Percentiles rank a stretch among this genome's conserved stretches.
These are phyloP conservation scores for Trichoderma polysporum DNA, from an alignment of 2,329 filamentous ascomycete genomes.

Conservation along the genomic window DNA sequence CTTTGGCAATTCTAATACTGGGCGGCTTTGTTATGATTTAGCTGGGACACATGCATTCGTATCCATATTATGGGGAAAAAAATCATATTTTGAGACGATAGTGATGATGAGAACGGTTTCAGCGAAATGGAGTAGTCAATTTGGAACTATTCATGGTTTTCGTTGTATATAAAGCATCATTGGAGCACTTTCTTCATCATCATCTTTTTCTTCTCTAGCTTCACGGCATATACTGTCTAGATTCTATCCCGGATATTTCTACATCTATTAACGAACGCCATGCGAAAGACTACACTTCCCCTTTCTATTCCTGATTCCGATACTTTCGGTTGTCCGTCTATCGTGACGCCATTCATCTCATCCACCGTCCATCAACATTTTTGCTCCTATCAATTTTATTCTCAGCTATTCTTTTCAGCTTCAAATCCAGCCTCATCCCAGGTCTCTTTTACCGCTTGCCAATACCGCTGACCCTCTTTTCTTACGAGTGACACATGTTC, in stretches of 20 bases:
- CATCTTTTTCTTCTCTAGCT: background rate
- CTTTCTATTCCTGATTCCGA: background rate
- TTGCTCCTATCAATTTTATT: background rate
- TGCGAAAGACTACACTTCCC: background rate
- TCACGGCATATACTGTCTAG: background rate
- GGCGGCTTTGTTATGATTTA: background rate
- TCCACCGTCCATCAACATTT: background rate
- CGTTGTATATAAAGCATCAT: background rate
- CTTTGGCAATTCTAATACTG: background rate
- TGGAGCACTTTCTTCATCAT: background rate
- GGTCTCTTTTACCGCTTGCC: slow-evolving; percentile 45
- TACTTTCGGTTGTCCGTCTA: background rate
- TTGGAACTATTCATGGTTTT: background rate
- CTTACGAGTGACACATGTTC: slow-evolving; percentile 53
- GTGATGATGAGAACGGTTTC: background rate
- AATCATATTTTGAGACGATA: background rate
- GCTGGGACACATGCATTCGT: background rate
- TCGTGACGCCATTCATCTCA: background rate
- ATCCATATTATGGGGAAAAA: background rate
- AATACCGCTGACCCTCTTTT: slow-evolving; percentile 49
- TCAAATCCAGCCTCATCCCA: slow-evolving; percentile 40
- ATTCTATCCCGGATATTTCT: background rate
- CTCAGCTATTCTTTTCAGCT: background rate
- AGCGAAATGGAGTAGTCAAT: background rate
- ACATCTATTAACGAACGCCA: background rate